These are phyloP conservation scores for Boletus fagicola DNA, from an alignment of 768 basidiomycete genomes.

Conservation along the genomic window DNA sequence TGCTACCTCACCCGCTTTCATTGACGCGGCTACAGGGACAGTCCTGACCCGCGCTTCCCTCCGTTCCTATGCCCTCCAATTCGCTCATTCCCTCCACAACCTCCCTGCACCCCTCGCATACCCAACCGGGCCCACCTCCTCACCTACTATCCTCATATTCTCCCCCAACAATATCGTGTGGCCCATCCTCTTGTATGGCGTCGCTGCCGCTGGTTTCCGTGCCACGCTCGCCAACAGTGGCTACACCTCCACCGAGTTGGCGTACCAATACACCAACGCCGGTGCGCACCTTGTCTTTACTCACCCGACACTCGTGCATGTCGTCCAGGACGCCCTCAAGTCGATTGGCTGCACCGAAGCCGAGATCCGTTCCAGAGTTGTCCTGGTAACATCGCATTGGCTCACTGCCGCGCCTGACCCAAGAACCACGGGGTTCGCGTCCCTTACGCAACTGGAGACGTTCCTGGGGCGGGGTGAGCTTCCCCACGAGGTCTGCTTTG, in stretches of 20 bases:
- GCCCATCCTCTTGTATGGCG: conserved; percentile 44
- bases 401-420: conserved; percentile 29
- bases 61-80: conserved; percentile 49
- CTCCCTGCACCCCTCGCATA: conserved; percentile 44
- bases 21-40: conserved; percentile 61
- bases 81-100: conserved; percentile 57
- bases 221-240: conserved; percentile 72
- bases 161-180: conserved; percentile 65
- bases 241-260: conserved; percentile 67
- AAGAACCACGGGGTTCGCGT: conserved; percentile 34
- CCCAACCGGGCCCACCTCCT: conserved; percentile 46
- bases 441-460: conserved; percentile 43
- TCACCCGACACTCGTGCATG: conserved; percentile 56
- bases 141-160: conserved; percentile 55
- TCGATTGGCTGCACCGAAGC: conserved; percentile 43
- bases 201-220: conserved; percentile 63
- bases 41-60: conserved; percentile 56
- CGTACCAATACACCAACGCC: conserved; percentile 69
- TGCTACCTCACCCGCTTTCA: conserved; percentile 50
- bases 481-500: conserved; percentile 51
- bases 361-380: conserved; percentile 52
- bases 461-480: conserved; percentile 53
- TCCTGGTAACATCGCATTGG: conserved; percentile 57
- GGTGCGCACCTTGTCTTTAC: conserved; percentile 61
- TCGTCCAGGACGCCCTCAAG: conserved; percentile 57